A percentile compares a stretch with the other conserved stretches of the same genome.
Conservation (phyloP, 441 rosid species). For the Biscutella laevigata region DNA sequence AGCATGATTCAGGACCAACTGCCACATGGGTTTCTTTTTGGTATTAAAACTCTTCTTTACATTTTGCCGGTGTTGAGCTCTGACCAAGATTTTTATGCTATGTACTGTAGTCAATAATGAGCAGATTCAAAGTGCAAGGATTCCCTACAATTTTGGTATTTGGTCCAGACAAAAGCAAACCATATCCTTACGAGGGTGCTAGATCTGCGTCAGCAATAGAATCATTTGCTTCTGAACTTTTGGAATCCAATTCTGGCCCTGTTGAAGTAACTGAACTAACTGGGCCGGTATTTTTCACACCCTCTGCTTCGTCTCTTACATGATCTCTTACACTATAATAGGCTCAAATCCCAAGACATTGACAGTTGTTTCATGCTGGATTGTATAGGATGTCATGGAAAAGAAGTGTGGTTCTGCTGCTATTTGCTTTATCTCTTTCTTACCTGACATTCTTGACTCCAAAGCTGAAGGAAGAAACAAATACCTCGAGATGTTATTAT, state of each 20-base stretch:
- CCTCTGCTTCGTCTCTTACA: background rate
- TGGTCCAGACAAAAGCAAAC: conserved; percentile 83
- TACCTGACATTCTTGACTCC: conserved; percentile 93
- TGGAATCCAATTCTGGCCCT: conserved; percentile 77
- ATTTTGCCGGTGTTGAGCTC: conserved; percentile 3
- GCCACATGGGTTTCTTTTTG: background rate
- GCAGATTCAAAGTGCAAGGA: conserved; percentile 97
- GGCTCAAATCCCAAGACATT: conserved; percentile 3
- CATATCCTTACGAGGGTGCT: conserved; percentile 83
- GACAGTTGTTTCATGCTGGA: conserved; percentile 5
- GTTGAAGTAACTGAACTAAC: conserved; percentile 86
- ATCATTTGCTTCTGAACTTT: conserved; percentile 81
- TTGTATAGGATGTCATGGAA: conserved; percentile 68
- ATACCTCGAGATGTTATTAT: conserved; percentile 66
- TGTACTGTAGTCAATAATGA: conserved; percentile 71
- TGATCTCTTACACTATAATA: background rate
- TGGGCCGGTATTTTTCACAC: conserved; percentile 43
- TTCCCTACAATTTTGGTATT: conserved; percentile 94
- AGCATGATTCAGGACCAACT: conserved; percentile 15
- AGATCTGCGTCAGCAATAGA: conserved; percentile 86
- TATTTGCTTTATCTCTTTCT: conserved; percentile 89
- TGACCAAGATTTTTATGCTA: conserved; percentile 2
- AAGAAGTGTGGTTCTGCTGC: conserved; percentile 92
- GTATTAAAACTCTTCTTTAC: background rate
- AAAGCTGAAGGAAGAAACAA: conserved; percentile 96